Conservation (phyloP, 345 rosid genomes). For the Citrus mangshanensis region DNA sequence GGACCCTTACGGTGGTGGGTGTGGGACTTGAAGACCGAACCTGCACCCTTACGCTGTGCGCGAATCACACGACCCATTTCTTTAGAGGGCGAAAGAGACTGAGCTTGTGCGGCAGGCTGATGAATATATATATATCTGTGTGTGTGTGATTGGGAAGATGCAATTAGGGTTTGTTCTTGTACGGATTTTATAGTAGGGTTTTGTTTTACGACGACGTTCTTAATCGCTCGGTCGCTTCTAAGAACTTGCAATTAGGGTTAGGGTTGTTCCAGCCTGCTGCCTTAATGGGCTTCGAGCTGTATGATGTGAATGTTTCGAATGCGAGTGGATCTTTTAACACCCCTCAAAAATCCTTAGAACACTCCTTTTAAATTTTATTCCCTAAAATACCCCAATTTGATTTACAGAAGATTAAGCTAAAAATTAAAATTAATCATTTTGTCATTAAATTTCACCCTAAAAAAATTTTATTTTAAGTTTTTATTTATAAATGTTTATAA, state of each 20-base stretch:
- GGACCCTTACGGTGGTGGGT: conserved; percentile 58
- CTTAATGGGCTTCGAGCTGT: no score
- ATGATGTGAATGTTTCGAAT: no score
- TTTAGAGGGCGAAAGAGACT: neutral
- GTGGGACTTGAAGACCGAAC: conserved; percentile 54
- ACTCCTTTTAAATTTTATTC: no score
- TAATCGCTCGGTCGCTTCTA: neutral
- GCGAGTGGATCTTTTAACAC: no score
- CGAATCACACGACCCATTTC: conserved; percentile 49
- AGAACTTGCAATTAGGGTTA: neutral
- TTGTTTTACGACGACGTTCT: neutral
- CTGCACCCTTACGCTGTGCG: conserved; percentile 57
- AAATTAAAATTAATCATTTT: no score
- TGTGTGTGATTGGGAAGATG: neutral
- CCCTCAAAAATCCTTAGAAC: no score
- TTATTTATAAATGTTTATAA: no score
- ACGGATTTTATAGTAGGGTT: neutral
- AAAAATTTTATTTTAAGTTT: no score
- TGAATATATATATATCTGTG: neutral
- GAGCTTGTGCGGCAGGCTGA: neutral
- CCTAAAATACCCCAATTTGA: no score
- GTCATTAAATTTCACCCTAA: no score
- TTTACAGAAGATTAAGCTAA: no score
- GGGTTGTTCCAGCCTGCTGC: no score
- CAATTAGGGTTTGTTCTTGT: neutral